Evolutionary conservation across 345 rosid species (phyloP), one percentile per base, ranked within the genome.

Genomic region (Triadica sebifera): DNA sequence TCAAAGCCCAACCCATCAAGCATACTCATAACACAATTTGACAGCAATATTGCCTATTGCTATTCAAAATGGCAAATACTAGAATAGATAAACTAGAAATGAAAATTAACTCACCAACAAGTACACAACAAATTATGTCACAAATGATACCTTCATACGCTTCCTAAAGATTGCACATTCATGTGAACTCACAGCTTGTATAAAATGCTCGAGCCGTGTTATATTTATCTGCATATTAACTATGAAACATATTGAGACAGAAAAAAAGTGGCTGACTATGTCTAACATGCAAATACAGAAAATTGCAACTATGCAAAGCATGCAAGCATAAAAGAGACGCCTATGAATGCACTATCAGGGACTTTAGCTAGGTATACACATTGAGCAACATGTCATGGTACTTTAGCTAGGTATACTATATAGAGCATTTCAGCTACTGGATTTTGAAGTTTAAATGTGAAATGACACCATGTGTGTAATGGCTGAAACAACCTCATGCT

Each of bases 191-290:
- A 77, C 37, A 50, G 78, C 74, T 58, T 62, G 62, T 39, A 81
- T 11, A 58, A 81, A 74, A 67, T 81, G 84, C 72, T 70, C 75
- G 70, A 81, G 56, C 0, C 78, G 65, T 41, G 24, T 29, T 66
- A 81, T 65, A 71, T 81, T 68, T 65, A 77, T 64, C 84, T 81
- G 50, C 49, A 64, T 12, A 50, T 37, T 12, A 63, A 70, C 53
- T 16, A 12, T 15, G 17, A 12, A 55, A 53, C 43, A 51, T 46
- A 22, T n/a, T 61, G 10, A 20, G 39, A 50, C 0, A 9, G 38
- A 15, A 59, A 41, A 45, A 17, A 71, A 13, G 43, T 13, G 3
- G n/a, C 73, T 4, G 3, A 38, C 5, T 20, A 39, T 17, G 37
- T 13, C 6, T 5, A 51, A 51, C n/a, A 51, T 16, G 56, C 56